Percentiles rank a stretch among this genome's conserved stretches.
phyloP scores from a whole-genome alignment of 2,329 filamentous ascomycete species.

The Apiospora saccharicola region DNA sequence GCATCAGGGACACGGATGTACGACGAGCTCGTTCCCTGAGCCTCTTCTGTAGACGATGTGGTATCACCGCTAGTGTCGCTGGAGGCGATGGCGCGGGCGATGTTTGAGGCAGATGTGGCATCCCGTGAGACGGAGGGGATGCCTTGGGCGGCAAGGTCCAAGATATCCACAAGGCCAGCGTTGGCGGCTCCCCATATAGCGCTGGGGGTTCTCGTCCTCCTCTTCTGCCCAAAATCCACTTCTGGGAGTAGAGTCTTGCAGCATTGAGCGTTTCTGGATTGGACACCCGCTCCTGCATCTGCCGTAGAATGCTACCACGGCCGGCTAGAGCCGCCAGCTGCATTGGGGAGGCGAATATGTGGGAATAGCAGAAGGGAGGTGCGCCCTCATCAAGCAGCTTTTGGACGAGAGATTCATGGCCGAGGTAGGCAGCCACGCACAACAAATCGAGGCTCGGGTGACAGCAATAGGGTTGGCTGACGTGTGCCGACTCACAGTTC shows the following conservation, averaged over 20 bases:
- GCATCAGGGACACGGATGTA: too few species aligned
- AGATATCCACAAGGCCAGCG: not conserved
- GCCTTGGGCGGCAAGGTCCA: not conserved
- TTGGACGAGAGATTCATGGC: not conserved
- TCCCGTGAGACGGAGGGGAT: not conserved
- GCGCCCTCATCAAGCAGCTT: not conserved
- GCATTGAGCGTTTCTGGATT: not conserved
- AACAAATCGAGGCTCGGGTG: not conserved
- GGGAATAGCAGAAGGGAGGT: not conserved
- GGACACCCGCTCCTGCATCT: not conserved
- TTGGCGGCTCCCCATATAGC: not conserved
- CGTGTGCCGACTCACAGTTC: not conserved
- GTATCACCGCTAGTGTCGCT: too few species aligned
- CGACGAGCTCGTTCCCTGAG: not conserved
- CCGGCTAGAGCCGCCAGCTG: not conserved
- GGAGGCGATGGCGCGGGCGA: too few species aligned
- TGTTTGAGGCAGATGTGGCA: too few species aligned
- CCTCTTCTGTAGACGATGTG: not conserved
- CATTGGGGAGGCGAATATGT: not conserved
- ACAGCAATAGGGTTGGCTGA: not conserved
- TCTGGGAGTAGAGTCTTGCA: too few species aligned
- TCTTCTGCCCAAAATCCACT: too few species aligned
- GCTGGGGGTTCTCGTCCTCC: not conserved
- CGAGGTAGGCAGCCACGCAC: slow-evolving; percentile 1
- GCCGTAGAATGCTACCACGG: not conserved